Evolutionary conservation across 805 yeast species (phyloP).

Genomic region (Wickerhamomyces mucosus): DNA sequence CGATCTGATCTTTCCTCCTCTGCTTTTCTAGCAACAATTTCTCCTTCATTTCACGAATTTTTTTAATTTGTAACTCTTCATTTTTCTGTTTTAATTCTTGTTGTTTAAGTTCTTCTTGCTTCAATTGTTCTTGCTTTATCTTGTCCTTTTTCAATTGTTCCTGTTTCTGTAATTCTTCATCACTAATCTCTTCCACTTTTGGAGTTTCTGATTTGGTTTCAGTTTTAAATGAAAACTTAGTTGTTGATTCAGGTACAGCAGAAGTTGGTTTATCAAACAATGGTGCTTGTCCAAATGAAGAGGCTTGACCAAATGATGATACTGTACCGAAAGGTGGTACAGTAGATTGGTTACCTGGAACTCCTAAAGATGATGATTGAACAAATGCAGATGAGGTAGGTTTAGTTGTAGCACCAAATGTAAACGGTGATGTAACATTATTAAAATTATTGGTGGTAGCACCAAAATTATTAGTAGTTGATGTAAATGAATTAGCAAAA

Average conservation of each 20-base stretch:
- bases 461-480: no score
- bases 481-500: no score
- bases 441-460: no score
- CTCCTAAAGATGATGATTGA: no score
- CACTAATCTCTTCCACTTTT: neutral
- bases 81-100: constrained; percentile 5
- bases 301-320: neutral
- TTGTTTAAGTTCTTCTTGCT: constrained; percentile 3
- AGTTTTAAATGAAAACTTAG: constrained; percentile 1
- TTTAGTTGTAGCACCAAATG: constrained; percentile 1
- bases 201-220: neutral
- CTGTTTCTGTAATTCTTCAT: neutral
- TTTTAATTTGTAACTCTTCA: constrained; percentile 6
- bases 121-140: constrained; percentile 1
- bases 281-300: neutral
- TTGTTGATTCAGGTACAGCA: neutral
- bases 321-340: no score
- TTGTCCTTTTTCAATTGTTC: constrained; percentile 1
- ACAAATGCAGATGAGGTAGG: no score
- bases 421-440: neutral
- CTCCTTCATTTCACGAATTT: constrained; percentile 8
- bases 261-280: neutral
- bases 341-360: no score
- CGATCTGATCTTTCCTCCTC: constrained; percentile 6
- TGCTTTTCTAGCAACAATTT: constrained; percentile 9